Evolutionary conservation across 1,139 yeast species (phyloP).

Genomic region (Saccharomyces hybrid): DNA sequence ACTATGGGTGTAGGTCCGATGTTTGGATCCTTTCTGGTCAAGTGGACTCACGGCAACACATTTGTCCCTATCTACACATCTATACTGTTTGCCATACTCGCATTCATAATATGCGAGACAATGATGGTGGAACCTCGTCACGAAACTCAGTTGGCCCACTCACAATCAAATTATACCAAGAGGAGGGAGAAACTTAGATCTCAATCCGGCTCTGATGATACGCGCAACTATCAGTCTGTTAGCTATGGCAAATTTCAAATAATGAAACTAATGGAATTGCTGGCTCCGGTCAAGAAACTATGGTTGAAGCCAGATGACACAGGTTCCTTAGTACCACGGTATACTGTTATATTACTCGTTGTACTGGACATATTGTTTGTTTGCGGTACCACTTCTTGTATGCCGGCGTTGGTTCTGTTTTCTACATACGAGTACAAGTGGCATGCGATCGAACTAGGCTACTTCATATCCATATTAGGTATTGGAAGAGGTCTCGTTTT

Average conservation of each 20-base stretch:
- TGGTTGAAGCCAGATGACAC: slow-evolving; percentile 32
- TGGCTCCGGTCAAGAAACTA: slow-evolving; percentile 42
- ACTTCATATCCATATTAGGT: slow-evolving; percentile 47
- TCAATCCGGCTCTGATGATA: slow-evolving; percentile 1
- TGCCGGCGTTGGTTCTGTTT: slow-evolving; percentile 46
- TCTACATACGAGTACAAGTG: slow-evolving; percentile 52
- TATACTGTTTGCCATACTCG: slow-evolving; percentile 5
- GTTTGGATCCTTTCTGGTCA: slow-evolving; percentile 37
- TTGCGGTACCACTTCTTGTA: slow-evolving; percentile 31
- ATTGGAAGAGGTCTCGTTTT: slow-evolving; percentile 38
- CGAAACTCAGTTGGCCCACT: slow-evolving; percentile 11
- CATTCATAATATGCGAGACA: slow-evolving; percentile 8
- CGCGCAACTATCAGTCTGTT: background rate
- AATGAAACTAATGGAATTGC: slow-evolving; percentile 14
- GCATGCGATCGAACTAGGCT: slow-evolving; percentile 53
- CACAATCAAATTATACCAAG: slow-evolving; percentile 9
- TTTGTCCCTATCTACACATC: slow-evolving; percentile 9
- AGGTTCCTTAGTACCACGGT: slow-evolving; percentile 36
- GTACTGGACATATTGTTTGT: slow-evolving; percentile 39
- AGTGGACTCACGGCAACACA: slow-evolving; percentile 8
- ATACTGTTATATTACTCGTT: slow-evolving; percentile 41
- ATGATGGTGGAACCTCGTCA: slow-evolving; percentile 13
- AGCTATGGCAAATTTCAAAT: slow-evolving; percentile 2
- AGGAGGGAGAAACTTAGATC: background rate
- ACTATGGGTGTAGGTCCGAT: slow-evolving; percentile 53